phyloP scores from a whole-genome alignment of 805 yeast species.

The Saccharomycopsis sp. region DNA sequence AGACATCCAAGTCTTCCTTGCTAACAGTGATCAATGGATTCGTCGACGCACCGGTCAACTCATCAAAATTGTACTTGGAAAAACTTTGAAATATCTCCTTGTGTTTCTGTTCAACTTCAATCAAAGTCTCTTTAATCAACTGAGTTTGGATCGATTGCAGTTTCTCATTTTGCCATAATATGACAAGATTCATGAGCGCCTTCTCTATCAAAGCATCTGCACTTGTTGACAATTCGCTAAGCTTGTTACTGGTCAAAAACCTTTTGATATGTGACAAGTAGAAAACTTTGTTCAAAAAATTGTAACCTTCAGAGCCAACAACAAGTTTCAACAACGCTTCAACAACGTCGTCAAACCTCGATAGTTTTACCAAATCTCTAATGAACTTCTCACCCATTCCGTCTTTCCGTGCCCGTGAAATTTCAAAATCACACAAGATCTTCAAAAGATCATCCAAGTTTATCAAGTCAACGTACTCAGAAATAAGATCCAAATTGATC shows the following conservation, averaged over 20 bases:
- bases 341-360: constrained; percentile 14
- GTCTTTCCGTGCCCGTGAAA: not conserved
- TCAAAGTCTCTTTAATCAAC: constrained; percentile 3
- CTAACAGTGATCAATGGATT: no score
- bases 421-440: constrained; percentile 4
- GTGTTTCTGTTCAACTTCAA: constrained; percentile 4
- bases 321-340: constrained; percentile 4
- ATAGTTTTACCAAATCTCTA: constrained; percentile 7
- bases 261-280: constrained; percentile 5
- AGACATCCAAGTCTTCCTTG: no score
- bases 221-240: constrained; percentile 2
- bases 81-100: constrained; percentile 6
- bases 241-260: constrained; percentile 1
- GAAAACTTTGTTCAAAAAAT: not conserved
- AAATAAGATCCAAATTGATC: not conserved
- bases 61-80: constrained; percentile 7
- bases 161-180: constrained; percentile 12
- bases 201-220: constrained; percentile 6
- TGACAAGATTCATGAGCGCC: constrained; percentile 3
- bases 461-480: constrained; percentile 10
- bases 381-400: not conserved
- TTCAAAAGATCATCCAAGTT: constrained; percentile 8
- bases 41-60: constrained; percentile 4
- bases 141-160: not conserved
- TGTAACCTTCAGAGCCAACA: not conserved